A percentile compares a stretch with the other conserved stretches of the same genome.
These are phyloP conservation scores for Nakaseomyces kungkrabaensis DNA, from an alignment of 1,139 yeast species.

Conservation along the genomic window DNA sequence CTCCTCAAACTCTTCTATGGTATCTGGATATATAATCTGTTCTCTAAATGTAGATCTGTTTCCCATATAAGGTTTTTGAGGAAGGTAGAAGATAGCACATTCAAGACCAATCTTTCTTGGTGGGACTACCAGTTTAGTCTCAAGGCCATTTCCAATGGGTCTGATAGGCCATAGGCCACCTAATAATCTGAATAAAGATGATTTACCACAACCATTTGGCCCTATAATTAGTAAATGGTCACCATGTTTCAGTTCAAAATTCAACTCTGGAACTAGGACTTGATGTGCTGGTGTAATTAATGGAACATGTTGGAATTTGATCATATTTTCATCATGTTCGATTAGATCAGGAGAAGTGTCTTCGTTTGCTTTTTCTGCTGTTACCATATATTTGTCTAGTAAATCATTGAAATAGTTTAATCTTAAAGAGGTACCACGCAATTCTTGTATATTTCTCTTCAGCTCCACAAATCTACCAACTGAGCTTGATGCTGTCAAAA, in stretches of 20 bases:
- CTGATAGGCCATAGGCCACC: constrained; percentile 91
- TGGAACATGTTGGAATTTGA: constrained; percentile 64
- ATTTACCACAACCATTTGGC: constrained; percentile 93
- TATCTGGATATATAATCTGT: constrained; percentile 81
- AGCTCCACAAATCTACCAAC: constrained; percentile 81
- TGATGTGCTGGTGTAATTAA: constrained; percentile 81
- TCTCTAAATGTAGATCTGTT: constrained; percentile 63
- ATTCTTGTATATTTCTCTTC: constrained; percentile 73
- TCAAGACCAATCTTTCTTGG: constrained; percentile 19
- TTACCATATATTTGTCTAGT: constrained; percentile 42
- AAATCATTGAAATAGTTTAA: constrained; percentile 62
- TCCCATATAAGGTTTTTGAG: constrained; percentile 83
- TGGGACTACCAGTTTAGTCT: constrained; percentile 37
- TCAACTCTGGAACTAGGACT: constrained; percentile 53
- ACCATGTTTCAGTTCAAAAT: constrained; percentile 68
- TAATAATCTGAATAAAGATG: constrained; percentile 77
- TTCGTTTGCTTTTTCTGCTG: constrained; percentile 6
- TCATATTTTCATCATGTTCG: constrained; percentile 47
- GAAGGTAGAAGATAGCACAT: constrained; percentile 72
- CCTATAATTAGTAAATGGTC: constrained; percentile 85
- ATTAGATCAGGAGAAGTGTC: constrained; percentile 23
- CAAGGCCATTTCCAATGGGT: constrained; percentile 46
- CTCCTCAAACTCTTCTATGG: constrained; percentile 46
- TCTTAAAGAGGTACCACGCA: constrained; percentile 75
- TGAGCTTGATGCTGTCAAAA: constrained; percentile 80